Evolutionary conservation across 768 basidiomycete species (phyloP).

Genomic region (Clitopilus passeckerianus): DNA sequence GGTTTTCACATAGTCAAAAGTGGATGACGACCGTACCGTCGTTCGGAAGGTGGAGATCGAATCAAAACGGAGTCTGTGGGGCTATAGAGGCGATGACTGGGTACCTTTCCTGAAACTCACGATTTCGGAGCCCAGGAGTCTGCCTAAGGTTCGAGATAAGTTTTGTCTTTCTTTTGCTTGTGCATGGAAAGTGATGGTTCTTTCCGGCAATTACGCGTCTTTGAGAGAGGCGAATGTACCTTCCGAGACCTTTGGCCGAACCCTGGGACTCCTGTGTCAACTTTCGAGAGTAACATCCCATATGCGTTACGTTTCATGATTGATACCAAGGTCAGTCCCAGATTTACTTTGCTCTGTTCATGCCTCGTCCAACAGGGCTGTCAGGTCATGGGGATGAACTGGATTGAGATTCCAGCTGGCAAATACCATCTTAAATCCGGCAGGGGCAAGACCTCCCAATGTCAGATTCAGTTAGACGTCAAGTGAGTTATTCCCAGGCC

Average conservation of each 20-base stretch:
- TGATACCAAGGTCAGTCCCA: constrained; percentile 69
- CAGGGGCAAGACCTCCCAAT: constrained; percentile 64
- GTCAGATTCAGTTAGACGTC: constrained; percentile 84
- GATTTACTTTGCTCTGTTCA: constrained; percentile 5
- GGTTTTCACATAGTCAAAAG: constrained; percentile 20
- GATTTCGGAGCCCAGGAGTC: constrained; percentile 60
- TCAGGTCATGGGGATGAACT: constrained; percentile 97
- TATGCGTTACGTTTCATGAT: constrained; percentile 97
- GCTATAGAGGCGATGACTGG: constrained; percentile 79
- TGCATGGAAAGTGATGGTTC: constrained; percentile 8
- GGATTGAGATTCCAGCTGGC: constrained; percentile 89
- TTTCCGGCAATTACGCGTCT: constrained; percentile 39
- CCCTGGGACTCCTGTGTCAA: constrained; percentile 36
- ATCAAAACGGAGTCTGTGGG: constrained; percentile 75
- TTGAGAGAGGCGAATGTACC: constrained; percentile 71
- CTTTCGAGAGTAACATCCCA: constrained; percentile 92
- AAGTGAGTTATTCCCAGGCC: constrained; percentile 38
- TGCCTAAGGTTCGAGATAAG: constrained; percentile 93
- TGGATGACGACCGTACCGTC: constrained; percentile 24
- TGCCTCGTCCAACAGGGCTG: constrained; percentile 1
- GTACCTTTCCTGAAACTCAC: constrained; percentile 84
- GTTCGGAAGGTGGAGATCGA: constrained; percentile 56
- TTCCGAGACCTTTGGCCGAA: constrained; percentile 57
- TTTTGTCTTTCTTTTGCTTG: constrained; percentile 17
- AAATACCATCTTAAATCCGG: constrained; percentile 64